Evolutionary conservation across 805 yeast species (phyloP).

Genomic region (Yamadazyma paraphyllophila): DNA sequence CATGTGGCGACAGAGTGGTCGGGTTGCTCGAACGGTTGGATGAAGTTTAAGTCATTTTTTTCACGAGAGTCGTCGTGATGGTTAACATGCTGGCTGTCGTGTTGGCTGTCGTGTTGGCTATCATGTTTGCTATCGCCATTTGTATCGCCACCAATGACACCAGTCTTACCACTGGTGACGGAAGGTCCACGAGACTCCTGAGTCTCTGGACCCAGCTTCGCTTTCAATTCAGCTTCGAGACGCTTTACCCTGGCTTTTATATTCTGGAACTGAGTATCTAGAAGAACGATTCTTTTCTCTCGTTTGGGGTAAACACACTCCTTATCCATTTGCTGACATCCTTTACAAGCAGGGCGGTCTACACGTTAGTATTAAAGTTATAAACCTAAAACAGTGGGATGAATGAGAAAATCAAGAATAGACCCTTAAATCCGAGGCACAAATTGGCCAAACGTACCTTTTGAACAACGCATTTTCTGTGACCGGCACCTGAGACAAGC

Average conservation of each 20-base stretch:
- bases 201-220: not conserved
- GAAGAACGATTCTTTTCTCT: slow-evolving; percentile 11
- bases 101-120: too few relatives aligned
- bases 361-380: slow-evolving; percentile 5
- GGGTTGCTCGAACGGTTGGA: slow-evolving; percentile 9
- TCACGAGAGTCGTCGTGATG: too few relatives aligned
- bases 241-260: slow-evolving; percentile 7
- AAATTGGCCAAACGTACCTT: slow-evolving; percentile 9
- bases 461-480: slow-evolving; percentile 13
- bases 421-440: not conserved
- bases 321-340: slow-evolving; percentile 7
- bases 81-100: too few relatives aligned
- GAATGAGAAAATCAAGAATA: not conserved
- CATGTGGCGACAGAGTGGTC: slow-evolving; percentile 9
- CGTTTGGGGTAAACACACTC: slow-evolving; percentile 12
- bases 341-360: slow-evolving; percentile 11
- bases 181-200: too few relatives aligned
- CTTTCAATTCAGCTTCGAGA: slow-evolving; percentile 8
- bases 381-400: not conserved
- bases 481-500: slow-evolving; percentile 13
- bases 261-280: slow-evolving; percentile 13
- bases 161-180: too few relatives aligned
- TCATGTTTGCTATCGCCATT: too few relatives aligned
- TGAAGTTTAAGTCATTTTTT: not conserved
- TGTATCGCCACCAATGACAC: too few relatives aligned